Evolutionary conservation across 2,329 filamentous ascomycete genomes (phyloP).

Genomic region (Bipolaris zeicola): DNA sequence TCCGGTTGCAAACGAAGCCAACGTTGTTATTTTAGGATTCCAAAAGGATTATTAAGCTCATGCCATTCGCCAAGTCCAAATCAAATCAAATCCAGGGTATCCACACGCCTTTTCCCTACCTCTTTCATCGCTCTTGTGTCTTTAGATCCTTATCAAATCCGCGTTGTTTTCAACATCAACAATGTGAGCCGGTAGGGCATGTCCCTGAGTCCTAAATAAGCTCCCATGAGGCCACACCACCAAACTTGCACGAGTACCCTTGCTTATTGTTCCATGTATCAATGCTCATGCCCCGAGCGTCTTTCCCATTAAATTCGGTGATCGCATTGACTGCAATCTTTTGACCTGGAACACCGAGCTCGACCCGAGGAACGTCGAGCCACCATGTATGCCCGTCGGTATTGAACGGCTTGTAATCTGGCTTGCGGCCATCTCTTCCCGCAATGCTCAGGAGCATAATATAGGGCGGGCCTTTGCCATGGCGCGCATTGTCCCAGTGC

Average conservation of each 20-base stretch:
- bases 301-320: conserved; percentile 56
- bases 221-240: conserved; percentile 61
- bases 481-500: conserved; percentile 78
- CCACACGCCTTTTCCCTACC: not conserved
- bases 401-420: conserved; percentile 70
- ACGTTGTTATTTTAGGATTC: not conserved
- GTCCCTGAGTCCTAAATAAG: conserved; percentile 47
- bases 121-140: not conserved
- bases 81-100: conserved; percentile 2
- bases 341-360: conserved; percentile 59
- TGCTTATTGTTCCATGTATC: conserved; percentile 47
- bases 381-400: conserved; percentile 84
- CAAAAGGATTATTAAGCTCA: not conserved
- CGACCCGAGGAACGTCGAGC: conserved; percentile 67
- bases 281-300: conserved; percentile 59
- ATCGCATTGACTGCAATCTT: conserved; percentile 69
- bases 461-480: conserved; percentile 69
- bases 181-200: not conserved
- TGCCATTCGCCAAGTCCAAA: not conserved
- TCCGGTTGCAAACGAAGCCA: not conserved
- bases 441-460: conserved; percentile 71
- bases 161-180: not conserved
- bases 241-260: conserved; percentile 49
- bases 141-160: not conserved
- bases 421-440: conserved; percentile 66